phyloP scores from a whole-genome alignment of 208 protist genomes.

The Leishmania mexicana region DNA sequence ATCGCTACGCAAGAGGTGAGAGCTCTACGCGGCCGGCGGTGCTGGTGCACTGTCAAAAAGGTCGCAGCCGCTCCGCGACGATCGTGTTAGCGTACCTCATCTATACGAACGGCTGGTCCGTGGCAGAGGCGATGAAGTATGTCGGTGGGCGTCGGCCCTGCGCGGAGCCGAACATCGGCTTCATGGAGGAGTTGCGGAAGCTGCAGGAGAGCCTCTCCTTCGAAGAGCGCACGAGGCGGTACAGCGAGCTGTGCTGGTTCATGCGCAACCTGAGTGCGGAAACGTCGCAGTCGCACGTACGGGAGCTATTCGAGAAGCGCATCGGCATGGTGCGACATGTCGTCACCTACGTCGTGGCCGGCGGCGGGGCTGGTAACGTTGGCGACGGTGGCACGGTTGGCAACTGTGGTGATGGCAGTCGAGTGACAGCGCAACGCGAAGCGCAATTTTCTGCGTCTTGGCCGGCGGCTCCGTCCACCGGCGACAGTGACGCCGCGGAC shows the following conservation, averaged over 20 bases:
- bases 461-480: neutral
- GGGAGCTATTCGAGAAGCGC: slow-evolving; percentile 64
- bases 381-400: neutral
- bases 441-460: neutral
- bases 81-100: slow-evolving; percentile 89
- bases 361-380: neutral
- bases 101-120: slow-evolving; percentile 79
- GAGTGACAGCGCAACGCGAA: neutral
- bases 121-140: slow-evolving; percentile 83
- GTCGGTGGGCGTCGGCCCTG: slow-evolving; percentile 51
- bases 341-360: slow-evolving; percentile 38
- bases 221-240: slow-evolving; percentile 50
- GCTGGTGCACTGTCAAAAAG: slow-evolving; percentile 88
- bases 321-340: slow-evolving; percentile 76
- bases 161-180: slow-evolving; percentile 84
- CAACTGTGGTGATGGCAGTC: neutral
- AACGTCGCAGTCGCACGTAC: slow-evolving; percentile 40
- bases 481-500: neutral
- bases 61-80: slow-evolving; percentile 80
- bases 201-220: slow-evolving; percentile 65
- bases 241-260: slow-evolving; percentile 56
- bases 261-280: slow-evolving; percentile 47
- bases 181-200: slow-evolving; percentile 71
- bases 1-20: slow-evolving; percentile 19
- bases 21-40: slow-evolving; percentile 39